Percentiles rank a stretch among this genome's conserved stretches.
phyloP scores from a whole-genome alignment of 1,284 basidiomycete genomes.

The Laetiporus sulphureus region DNA sequence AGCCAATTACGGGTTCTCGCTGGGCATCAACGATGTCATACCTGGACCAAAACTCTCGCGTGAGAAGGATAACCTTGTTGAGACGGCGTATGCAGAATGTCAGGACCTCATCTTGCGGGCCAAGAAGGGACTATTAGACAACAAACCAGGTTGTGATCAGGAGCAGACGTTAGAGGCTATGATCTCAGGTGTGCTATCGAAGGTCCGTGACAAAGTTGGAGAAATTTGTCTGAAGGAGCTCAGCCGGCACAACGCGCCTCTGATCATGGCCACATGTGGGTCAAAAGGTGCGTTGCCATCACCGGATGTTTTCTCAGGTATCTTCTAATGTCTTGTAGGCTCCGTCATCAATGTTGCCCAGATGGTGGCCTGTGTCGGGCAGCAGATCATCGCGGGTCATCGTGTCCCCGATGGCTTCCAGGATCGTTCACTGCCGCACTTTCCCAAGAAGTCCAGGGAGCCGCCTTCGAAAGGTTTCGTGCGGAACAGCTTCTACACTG shows the following conservation, averaged over 20 bases:
- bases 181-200: conserved; percentile 90
- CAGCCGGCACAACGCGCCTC: conserved; percentile 91
- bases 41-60: conserved; percentile 79
- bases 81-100: conserved; percentile 86
- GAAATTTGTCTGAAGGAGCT: conserved; percentile 98
- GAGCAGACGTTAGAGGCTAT: conserved; percentile 95
- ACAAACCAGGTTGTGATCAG: conserved; percentile 94
- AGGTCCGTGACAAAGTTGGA: conserved; percentile 94
- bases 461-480: conserved; percentile 99
- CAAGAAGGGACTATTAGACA: conserved; percentile 90
- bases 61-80: conserved; percentile 86
- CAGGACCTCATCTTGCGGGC: conserved; percentile 84
- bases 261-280: conserved; percentile 99
- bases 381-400: conserved; percentile 97
- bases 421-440: conserved; percentile 97
- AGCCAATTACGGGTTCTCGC: conserved; percentile 97
- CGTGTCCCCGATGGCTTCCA: conserved; percentile 99
- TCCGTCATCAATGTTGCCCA: conserved; percentile 99
- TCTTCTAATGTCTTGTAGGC: conserved; percentile 39
- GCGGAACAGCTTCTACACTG: conserved; percentile 94
- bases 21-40: conserved; percentile 98
- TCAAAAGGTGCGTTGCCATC: conserved; percentile 71
- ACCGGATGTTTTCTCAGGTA: conserved; percentile 2
- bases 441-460: conserved; percentile 95
- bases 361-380: conserved; percentile 99